These are phyloP conservation scores for Penicillium brevicompactum DNA, from an alignment of 2,329 filamentous ascomycete genomes.

Conservation along the genomic window DNA sequence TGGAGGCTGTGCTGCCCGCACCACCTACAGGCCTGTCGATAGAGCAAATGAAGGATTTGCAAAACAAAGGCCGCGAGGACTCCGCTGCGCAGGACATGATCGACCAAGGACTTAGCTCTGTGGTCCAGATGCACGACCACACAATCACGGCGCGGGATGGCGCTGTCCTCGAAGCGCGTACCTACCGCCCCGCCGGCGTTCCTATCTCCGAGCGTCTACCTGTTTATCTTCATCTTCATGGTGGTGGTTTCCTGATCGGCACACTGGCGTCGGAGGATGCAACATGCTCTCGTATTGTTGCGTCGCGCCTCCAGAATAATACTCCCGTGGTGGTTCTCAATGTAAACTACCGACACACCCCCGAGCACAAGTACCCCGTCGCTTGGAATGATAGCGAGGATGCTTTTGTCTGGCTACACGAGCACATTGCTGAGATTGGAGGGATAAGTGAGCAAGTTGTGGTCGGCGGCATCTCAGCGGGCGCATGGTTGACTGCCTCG, in stretches of 20 bases:
- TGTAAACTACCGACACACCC: constrained; percentile 62
- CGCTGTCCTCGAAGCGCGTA: constrained; percentile 47
- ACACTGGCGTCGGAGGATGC: constrained; percentile 57
- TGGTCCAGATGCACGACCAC: constrained; percentile 41
- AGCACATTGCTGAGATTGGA: constrained; percentile 42
- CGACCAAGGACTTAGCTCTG: constrained; percentile 21
- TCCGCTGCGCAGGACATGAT: constrained; percentile 34
- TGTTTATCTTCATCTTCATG: constrained; percentile 56
- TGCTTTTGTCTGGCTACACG: constrained; percentile 57
- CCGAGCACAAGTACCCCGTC: constrained; percentile 55
- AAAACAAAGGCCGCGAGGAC: constrained; percentile 40
- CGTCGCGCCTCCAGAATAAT: constrained; percentile 25
- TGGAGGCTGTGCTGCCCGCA: constrained; percentile 38
- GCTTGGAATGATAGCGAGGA: constrained; percentile 58
- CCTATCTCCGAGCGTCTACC: constrained; percentile 43
- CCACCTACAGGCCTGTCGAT: constrained; percentile 22
- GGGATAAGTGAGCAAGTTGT: constrained; percentile 46
- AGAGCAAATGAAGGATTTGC: constrained; percentile 25
- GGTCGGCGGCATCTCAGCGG: constrained; percentile 54
- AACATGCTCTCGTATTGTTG: constrained; percentile 52
- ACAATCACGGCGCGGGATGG: constrained; percentile 50
- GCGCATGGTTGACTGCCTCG: constrained; percentile 48
- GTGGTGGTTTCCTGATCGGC: constrained; percentile 61
- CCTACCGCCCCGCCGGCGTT: constrained; percentile 46
- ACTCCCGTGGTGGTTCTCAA: constrained; percentile 51